These are phyloP conservation scores for Mucor velutinosus DNA, from an alignment of 371 early-diverging fungal genomes.

Conservation along the genomic window DNA sequence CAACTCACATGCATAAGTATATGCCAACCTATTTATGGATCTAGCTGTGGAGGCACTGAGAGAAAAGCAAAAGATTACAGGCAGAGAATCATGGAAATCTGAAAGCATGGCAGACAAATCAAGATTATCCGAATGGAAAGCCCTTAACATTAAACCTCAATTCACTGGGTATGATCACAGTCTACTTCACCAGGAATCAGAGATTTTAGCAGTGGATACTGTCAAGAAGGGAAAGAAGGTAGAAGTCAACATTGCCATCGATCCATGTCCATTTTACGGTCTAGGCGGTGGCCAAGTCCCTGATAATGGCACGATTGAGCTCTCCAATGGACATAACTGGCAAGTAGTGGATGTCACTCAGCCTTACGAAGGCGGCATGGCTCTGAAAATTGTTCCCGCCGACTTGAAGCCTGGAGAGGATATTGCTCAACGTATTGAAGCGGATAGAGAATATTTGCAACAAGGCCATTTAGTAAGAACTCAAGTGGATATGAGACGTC, in stretches of 20 bases:
- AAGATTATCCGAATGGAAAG: slow-evolving; percentile 45
- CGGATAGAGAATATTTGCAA: slow-evolving; percentile 49
- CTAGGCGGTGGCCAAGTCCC: slow-evolving; percentile 77
- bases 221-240: slow-evolving; percentile 26
- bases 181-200: slow-evolving; percentile 49
- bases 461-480: slow-evolving; percentile 47
- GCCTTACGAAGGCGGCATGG: slow-evolving; percentile 60
- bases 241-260: slow-evolving; percentile 57
- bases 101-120: slow-evolving; percentile 34
- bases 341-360: slow-evolving; percentile 54
- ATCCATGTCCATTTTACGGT: slow-evolving; percentile 78
- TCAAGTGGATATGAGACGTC: slow-evolving; percentile 53
- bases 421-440: slow-evolving; percentile 23
- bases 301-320: slow-evolving; percentile 56
- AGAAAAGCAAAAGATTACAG: slow-evolving; percentile 4
- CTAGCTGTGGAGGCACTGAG: slow-evolving; percentile 48
- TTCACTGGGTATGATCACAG: slow-evolving; percentile 60
- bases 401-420: neutral
- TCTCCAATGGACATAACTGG: slow-evolving; percentile 55
- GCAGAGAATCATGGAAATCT: slow-evolving; percentile 62
- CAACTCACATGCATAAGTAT: neutral
- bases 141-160: slow-evolving; percentile 45
- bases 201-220: slow-evolving; percentile 53
- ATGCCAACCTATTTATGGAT: neutral
- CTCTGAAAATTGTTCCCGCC: slow-evolving; percentile 26